Evolutionary conservation across 208 protist species (phyloP), one percentile per base, ranked within the genome.

Genomic region (Crithidia thermophila): DNA sequence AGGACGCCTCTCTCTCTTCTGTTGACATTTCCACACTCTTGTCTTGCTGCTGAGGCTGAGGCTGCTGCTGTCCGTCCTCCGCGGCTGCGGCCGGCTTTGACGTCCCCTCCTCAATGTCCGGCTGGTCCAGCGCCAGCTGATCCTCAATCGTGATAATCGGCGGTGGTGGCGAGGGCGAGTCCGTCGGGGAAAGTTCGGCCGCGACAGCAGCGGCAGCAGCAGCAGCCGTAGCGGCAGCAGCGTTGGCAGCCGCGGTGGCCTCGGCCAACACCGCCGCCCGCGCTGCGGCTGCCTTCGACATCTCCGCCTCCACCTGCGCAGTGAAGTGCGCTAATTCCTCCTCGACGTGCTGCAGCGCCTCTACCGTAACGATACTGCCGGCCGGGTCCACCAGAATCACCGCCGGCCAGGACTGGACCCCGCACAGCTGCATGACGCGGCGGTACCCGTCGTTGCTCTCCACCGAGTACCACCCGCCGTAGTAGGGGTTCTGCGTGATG

Each of bases 391-490:
- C 56, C 18, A 93, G 75, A 21, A 90, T 37, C 10, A 93, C 82
- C 0, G 80, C 58, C 8, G 87, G 87, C 87, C 84, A 93, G 11
- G 69, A 69, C 30, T 70, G 72, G 21, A 90, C 36, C 13, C 67
- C 71, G 57, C 66, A 84, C 13, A 72, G 49, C 40, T 81, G 67
- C 56, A 90, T 71, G 20, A 88, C 59, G 27, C 81, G 77, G 16
- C 79, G 82, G 66, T 86, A 93, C 20, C 79, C 80, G 28, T 74
- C 72, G 30, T 66, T 64, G 70, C 78, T 87, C 61, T 88, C 76
- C 36, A 90, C 72, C 36, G 58, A 64, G 53, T 86, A 79, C 87
- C 87, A 93, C 21, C 84, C 84, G 27, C 77, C 87, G 75, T 84
- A 88, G 52, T 77, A 79, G n/a, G 74, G 69, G 61, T 75, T 84